A percentile compares a stretch with the other conserved stretches of the same genome.
Conservation (phyloP, 108 stramenopile species). For the Epithemia pelagica region DNA sequence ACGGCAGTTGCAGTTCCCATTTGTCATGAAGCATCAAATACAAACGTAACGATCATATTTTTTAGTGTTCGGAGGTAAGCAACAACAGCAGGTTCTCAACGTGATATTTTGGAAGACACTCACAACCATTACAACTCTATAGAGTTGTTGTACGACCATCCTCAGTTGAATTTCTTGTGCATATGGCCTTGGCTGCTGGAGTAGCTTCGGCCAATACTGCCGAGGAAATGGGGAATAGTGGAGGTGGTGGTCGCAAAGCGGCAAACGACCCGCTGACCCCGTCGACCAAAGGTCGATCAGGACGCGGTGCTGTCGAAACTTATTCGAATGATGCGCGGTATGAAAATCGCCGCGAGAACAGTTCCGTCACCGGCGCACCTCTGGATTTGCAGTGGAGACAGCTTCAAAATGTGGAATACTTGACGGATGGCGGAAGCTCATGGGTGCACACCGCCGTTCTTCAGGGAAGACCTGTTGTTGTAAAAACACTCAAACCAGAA, state of each 20-base stretch:
- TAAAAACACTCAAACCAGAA: constrained; percentile 87
- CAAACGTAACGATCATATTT: constrained; percentile 82
- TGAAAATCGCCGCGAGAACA: constrained; percentile 29
- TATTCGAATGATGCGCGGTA: constrained; percentile 1
- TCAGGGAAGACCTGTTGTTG: constrained; percentile 68
- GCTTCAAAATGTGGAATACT: constrained; percentile 81
- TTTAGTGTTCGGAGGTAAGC: constrained; percentile 76
- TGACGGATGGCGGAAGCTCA: constrained; percentile 87
- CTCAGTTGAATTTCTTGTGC: constrained; percentile 80
- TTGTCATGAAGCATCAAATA: constrained; percentile 71
- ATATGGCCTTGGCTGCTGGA: constrained; percentile 73
- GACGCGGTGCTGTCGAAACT: constrained; percentile 7
- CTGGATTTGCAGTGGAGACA: constrained; percentile 76
- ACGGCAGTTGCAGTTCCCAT: constrained; percentile 89
- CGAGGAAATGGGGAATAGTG: constrained; percentile 47
- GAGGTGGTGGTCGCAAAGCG: neutral
- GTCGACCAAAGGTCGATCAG: neutral
- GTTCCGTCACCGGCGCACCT: constrained; percentile 67
- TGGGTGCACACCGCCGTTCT: constrained; percentile 90
- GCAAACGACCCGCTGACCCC: neutral
- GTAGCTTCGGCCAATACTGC: constrained; percentile 65
- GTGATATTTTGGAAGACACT: no score
- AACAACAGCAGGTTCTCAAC: no score
- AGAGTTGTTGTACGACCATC: constrained; percentile 71
- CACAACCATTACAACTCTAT: constrained; percentile 2